These are phyloP conservation scores for Penicillium dipodomyicola DNA, from an alignment of 495 filamentous ascomycete genomes.

Conservation along the genomic window DNA sequence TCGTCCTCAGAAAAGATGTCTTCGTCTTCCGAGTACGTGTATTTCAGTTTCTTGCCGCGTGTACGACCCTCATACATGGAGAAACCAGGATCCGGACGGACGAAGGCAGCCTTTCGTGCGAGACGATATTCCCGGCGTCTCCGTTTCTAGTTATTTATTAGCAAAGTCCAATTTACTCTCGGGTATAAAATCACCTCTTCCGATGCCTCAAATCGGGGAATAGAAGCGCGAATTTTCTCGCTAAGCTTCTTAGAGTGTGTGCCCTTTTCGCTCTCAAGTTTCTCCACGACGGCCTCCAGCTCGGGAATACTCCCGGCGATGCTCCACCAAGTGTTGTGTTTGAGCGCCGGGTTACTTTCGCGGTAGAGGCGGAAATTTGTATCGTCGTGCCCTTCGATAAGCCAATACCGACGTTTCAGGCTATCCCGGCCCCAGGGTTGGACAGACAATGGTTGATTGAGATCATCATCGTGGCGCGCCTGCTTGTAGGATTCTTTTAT, in stretches of 20 bases:
- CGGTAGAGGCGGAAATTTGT: conserved; percentile 92
- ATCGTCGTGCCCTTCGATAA: conserved; percentile 92
- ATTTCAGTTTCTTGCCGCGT: conserved; percentile 90
- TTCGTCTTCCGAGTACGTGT: conserved; percentile 92
- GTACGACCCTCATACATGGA: conserved; percentile 96
- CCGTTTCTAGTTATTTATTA: conserved; percentile 66
- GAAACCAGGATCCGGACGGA: conserved; percentile 82
- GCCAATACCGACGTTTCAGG: conserved; percentile 86
- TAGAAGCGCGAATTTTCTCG: conserved; percentile 71
- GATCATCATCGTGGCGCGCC: conserved; percentile 81
- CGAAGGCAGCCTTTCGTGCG: conserved; percentile 80
- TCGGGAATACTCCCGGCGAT: conserved; percentile 90
- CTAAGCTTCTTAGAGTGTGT: conserved; percentile 74
- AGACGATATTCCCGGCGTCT: conserved; percentile 88
- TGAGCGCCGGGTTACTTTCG: conserved; percentile 79
- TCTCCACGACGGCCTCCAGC: conserved; percentile 67
- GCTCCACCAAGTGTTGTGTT: conserved; percentile 84
- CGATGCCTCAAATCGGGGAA: conserved; percentile 91
- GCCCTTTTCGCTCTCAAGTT: conserved; percentile 73
- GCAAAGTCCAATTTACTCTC: conserved; percentile 2
- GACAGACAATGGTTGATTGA: conserved; percentile 88
- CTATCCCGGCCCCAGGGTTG: conserved; percentile 94
- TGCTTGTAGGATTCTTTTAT: conserved; percentile 91
- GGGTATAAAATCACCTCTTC: conserved; percentile 65
- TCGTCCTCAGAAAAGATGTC: conserved; percentile 72